Evolutionary conservation across 441 rosid species (phyloP).

Genomic region (Gossypium schwendimanii): DNA sequence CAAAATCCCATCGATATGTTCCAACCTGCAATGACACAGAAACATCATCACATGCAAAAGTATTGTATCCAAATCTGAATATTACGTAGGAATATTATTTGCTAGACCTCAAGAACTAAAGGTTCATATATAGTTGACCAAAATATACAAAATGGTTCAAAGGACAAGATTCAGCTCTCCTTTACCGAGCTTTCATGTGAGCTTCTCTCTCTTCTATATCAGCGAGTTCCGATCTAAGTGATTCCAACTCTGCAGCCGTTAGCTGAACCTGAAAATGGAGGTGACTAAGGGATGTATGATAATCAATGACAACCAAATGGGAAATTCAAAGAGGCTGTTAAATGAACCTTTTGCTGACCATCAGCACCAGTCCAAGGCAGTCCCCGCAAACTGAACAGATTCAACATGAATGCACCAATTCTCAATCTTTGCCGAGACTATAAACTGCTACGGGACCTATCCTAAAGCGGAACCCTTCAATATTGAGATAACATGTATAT

Average conservation of each 20-base stretch:
- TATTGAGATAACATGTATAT: conserved; percentile 19
- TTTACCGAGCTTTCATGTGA: conserved; percentile 80
- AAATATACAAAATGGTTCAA: background rate
- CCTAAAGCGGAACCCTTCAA: conserved; percentile 37
- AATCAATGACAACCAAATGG: conserved; percentile 6
- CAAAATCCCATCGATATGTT: conserved; percentile 78
- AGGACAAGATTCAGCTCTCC: conserved; percentile 12
- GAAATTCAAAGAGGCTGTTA: background rate
- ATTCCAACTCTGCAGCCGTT: conserved; percentile 60
- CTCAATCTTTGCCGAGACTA: conserved; percentile 41
- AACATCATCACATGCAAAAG: background rate
- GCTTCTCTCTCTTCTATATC: conserved; percentile 87
- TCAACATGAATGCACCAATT: conserved; percentile 62
- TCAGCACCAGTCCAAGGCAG: conserved; percentile 52
- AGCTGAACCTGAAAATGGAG: conserved; percentile 53
- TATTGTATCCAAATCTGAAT: background rate
- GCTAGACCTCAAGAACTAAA: background rate
- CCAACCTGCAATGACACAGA: conserved; percentile 52
- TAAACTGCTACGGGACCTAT: conserved; percentile 37
- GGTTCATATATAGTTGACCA: background rate
- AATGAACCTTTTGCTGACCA: conserved; percentile 69
- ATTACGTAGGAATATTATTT: no score
- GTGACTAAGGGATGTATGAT: background rate
- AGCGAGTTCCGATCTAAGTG: conserved; percentile 70
- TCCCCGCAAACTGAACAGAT: conserved; percentile 54